A percentile compares a stretch with the other conserved stretches of the same genome.
phyloP scores from a whole-genome alignment of 192 early-diverging fungal genomes.

The Coemansia furcata region DNA sequence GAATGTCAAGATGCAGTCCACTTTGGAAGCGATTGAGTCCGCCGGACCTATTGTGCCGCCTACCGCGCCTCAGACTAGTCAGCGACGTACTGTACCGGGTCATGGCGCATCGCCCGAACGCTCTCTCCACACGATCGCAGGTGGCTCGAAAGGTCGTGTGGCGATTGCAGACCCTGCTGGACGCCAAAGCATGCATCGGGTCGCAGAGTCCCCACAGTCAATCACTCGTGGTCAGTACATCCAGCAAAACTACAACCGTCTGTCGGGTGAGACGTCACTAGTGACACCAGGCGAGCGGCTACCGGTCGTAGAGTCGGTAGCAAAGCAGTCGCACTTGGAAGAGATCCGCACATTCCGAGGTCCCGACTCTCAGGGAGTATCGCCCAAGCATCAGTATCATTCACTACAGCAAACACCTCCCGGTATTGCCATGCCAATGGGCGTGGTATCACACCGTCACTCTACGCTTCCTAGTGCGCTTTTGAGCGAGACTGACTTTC shows the following conservation, averaged over 20 bases:
- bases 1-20: constrained; percentile 3
- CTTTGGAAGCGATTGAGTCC: not conserved
- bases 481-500: constrained; percentile 13
- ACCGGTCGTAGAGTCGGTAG: constrained; percentile 36
- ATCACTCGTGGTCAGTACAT: constrained; percentile 10
- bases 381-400: not conserved
- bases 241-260: constrained; percentile 1
- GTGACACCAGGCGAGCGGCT: not conserved
- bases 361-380: constrained; percentile 2
- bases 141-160: not conserved
- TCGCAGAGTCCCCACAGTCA: constrained; percentile 32
- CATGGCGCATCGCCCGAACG: not conserved
- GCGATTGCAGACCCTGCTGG: not conserved
- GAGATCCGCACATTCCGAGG: constrained; percentile 39
- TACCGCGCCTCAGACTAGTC: not conserved
- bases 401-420: constrained; percentile 4
- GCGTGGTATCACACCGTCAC: not conserved
- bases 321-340: constrained; percentile 41
- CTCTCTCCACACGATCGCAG: not conserved
- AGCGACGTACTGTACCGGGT: not conserved
- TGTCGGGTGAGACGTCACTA: not conserved
- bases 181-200: constrained; percentile 2
- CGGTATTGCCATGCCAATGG: not conserved
- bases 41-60: not conserved
- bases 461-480: constrained; percentile 1